Percentiles rank a stretch among this genome's conserved stretches.
These are phyloP conservation scores for Wallacemonas rigidus DNA, from an alignment of 208 protist genomes.

Conservation along the genomic window DNA sequence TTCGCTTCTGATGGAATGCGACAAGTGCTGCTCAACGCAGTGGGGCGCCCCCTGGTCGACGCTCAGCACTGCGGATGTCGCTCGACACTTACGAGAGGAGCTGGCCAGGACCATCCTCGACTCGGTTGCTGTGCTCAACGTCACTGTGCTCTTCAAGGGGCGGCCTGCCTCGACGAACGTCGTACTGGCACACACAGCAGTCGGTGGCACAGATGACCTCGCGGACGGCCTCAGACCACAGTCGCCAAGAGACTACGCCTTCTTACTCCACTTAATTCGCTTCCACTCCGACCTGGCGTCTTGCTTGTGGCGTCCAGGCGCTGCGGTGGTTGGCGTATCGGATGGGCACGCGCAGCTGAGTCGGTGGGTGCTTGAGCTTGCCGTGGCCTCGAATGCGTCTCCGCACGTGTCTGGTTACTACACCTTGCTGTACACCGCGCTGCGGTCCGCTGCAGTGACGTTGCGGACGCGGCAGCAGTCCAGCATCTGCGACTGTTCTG, in stretches of 20 bases:
- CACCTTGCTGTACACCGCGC: conserved; percentile 35
- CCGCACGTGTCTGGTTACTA: conserved; percentile 51
- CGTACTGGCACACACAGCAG: conserved; percentile 5
- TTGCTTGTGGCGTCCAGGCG: not conserved
- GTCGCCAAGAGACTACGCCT: conserved; percentile 25
- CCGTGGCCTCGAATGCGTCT: not conserved
- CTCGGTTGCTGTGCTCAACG: not conserved
- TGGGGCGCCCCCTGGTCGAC: conserved; percentile 1
- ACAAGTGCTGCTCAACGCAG: not conserved
- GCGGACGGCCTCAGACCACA: conserved; percentile 1
- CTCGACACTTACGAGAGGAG: not conserved
- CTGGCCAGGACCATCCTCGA: not conserved
- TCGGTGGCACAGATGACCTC: not conserved
- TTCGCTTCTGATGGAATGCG: not conserved
- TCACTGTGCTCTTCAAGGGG: conserved; percentile 12
- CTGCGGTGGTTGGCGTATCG: no score
- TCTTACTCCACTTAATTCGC: conserved; percentile 30
- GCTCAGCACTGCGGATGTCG: not conserved
- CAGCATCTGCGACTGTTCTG: no score
- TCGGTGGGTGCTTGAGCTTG: conserved; percentile 12
- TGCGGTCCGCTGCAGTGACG: conserved; percentile 18
- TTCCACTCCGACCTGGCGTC: conserved; percentile 16
- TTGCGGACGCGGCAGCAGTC: not conserved
- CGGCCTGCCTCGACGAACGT: conserved; percentile 1
- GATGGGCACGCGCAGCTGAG: not conserved